Evolutionary conservation across 139 green algal genomes (phyloP), one percentile per base, ranked within the genome.

Genomic region (Coccomyxa sp.): DNA sequence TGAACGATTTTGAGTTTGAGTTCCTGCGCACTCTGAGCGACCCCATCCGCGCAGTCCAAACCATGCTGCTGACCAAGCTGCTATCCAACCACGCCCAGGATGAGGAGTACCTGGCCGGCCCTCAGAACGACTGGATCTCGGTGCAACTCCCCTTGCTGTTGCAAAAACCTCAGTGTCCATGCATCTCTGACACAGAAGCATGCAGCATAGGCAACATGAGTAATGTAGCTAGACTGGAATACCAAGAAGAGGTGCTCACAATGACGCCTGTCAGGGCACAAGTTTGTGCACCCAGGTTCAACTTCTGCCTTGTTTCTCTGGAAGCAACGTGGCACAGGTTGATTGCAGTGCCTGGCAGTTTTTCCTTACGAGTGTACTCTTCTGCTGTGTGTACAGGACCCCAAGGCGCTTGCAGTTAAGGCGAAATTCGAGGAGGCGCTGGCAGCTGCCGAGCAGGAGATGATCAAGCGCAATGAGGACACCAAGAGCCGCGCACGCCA

Each of bases 61-160:
- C 28, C n/a, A 78, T 78, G 74, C 74, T 78, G 23, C 27, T 38
- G 9, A 78, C 74, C 74, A 78, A 78, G 74, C 4, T 78, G n/a
- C 74, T 78, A 23, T 80, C 76, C 76, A 60, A 25, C 30, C 76
- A 80, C 31, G 30, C 30, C 76, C 17, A 60, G 7, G 76, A 80
- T 38, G 76, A 80, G 76, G 76, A 63, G 30, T 80, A 80, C 76
- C 27, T 78, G 28, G 27, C 23, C 71, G 28, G 23, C 0, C 23
- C 14, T 16, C 21, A 23, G 17, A 16, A 28, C 57, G 71, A 78
- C 18, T 71, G 63, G 63, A 71, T 71, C 63, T 25, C 21, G 63
- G 63, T 71, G 9, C 63, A 71, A 68, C 60, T 28, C 10, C 10
- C 63, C 21, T 71, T 71, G 9, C 63, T 71, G 4, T 71, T 9